Evolutionary conservation across 108 stramenopile genomes (phyloP), one percentile per base, ranked within the genome.

Genomic region (Fistulifera pelliculosa): DNA sequence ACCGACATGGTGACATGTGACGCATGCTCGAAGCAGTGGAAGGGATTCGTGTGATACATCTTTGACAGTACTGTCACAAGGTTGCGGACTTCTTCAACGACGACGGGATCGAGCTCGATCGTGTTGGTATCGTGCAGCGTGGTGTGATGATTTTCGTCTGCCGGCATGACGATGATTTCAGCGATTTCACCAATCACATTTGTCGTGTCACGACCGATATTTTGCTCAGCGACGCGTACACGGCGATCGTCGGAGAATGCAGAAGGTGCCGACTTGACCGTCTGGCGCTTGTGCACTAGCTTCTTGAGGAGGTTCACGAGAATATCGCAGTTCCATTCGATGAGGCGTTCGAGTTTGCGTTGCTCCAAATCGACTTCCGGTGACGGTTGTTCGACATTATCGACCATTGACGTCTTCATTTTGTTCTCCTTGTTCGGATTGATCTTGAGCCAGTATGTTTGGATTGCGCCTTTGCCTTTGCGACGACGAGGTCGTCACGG

Each of bases 271-370:
- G 19, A 56, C 50, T 27, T 38, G 27, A 10, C 22, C 3, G 41
- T 55, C 21, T 56, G 38, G 7, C 66, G 51, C 38, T 59, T 58
- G 47, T 49, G 56, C 40, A 64, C 23, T 50, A 73, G 53, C 45
- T 68, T 56, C 26, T 56, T 58, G 28, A 73, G 38, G 15, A 64
- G 50, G 3, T 59, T 44, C 3, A 22, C 47, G 17, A 68, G 47
- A 35, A 73, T 52, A 18, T 66, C 71, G 26, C 47, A 31, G 44
- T 67, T 73, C 71, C 71, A 73, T n/a, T 62, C 56, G 0, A 75
- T 56, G 5, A 70, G 51, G 0, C 74, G 74, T 7, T 52, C 51
- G 25, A 17, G 5, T 12, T 26, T 52, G 3, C n/a, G 4, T 11
- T 17, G 19, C 6, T 17, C 44, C 11, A 19, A 6, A 17, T 17